These are phyloP conservation scores for Spirogloea muscicola DNA, from an alignment of 139 green algal species.

Conservation along the genomic window DNA sequence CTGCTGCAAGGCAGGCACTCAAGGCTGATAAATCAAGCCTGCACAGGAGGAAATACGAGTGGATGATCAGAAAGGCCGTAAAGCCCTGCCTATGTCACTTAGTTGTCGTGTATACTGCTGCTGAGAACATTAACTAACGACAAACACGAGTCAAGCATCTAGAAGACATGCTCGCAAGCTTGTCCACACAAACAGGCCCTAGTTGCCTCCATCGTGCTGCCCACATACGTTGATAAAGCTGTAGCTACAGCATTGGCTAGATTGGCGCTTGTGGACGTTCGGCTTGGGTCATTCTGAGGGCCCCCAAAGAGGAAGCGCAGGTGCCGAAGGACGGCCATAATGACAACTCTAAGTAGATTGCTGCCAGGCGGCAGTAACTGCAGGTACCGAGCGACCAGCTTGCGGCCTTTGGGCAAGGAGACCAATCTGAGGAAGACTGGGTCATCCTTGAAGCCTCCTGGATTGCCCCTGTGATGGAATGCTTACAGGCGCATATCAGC, in stretches of 20 bases:
- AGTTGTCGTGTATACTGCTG: constrained; percentile 14
- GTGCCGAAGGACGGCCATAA: constrained; percentile 35
- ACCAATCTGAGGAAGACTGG: constrained; percentile 38
- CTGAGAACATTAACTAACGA: constrained; percentile 12
- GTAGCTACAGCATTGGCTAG: constrained; percentile 18
- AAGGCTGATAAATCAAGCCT: not conserved
- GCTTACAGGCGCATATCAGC: too few relatives aligned
- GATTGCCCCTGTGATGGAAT: not conserved
- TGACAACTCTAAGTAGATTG: constrained; percentile 4
- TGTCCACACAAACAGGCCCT: constrained; percentile 17
- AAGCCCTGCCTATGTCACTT: not conserved
- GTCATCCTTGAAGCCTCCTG: constrained; percentile 18
- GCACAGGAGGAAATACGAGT: not conserved
- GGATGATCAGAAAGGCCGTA: constrained; percentile 1
- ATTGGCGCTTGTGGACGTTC: not conserved
- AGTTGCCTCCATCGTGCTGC: not conserved
- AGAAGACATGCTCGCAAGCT: too few relatives aligned
- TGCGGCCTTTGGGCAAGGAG: constrained; percentile 37
- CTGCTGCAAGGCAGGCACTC: constrained; percentile 3
- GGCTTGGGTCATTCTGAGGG: constrained; percentile 4
- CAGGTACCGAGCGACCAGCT: constrained; percentile 39
- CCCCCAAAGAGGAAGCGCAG: constrained; percentile 35
- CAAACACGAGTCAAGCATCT: not conserved
- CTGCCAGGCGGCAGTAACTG: constrained; percentile 13
- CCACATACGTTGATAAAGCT: constrained; percentile 17